Evolutionary conservation across 805 yeast species (phyloP).

Genomic region (Debaryomyces hansenii): DNA sequence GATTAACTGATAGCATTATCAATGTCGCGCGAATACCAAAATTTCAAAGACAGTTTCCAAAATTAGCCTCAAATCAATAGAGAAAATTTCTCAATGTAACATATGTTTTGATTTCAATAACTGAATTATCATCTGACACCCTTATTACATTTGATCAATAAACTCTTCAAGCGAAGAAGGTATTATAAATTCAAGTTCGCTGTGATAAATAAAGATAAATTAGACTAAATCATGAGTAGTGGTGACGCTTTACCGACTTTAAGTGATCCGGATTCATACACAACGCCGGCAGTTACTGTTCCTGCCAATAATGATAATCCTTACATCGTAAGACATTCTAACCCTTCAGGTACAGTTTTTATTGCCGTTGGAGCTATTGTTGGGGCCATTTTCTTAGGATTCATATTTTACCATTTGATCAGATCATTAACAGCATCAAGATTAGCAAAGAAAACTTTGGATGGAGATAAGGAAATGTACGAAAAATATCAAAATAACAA

Average conservation of each 20-base stretch:
- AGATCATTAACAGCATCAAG: constrained; percentile 50
- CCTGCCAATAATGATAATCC: constrained; percentile 69
- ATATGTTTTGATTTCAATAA: too few relatives aligned
- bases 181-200: too few relatives aligned
- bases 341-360: constrained; percentile 78
- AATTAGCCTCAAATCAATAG: background rate
- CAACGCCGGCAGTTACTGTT: constrained; percentile 51
- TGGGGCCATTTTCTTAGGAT: constrained; percentile 54
- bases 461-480: constrained; percentile 28
- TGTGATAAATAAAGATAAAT: too few relatives aligned
- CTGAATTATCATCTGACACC: too few relatives aligned
- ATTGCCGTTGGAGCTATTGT: constrained; percentile 75
- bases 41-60: too few relatives aligned
- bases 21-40: too few relatives aligned
- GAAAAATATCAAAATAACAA: constrained; percentile 32
- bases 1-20: too few relatives aligned
- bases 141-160: too few relatives aligned
- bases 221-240: background rate
- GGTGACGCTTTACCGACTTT: constrained; percentile 13
- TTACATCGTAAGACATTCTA: constrained; percentile 48
- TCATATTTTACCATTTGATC: constrained; percentile 53
- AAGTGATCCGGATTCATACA: constrained; percentile 22
- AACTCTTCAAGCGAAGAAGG: too few relatives aligned
- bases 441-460: constrained; percentile 48
- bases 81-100: background rate